Conservation (phyloP, 768 basidiomycete species). For the Boletus pseudo-olivaceus region DNA sequence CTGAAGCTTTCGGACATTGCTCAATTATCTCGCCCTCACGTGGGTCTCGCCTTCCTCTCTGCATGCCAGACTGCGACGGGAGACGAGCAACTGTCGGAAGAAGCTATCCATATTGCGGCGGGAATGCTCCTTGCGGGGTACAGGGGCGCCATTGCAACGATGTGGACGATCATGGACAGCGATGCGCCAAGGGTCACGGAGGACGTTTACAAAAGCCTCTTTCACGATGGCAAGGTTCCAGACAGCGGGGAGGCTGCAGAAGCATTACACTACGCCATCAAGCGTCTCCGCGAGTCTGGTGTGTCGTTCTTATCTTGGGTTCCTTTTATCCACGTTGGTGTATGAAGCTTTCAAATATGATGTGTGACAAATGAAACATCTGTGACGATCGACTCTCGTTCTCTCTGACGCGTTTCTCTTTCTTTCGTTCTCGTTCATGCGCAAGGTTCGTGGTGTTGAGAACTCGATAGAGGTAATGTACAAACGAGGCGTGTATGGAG, state of each 20-base stretch:
- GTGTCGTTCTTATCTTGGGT: background rate
- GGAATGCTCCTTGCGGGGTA: conserved; percentile 3
- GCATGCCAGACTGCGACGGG: background rate
- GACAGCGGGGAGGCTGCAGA: background rate
- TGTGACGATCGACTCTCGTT: background rate
- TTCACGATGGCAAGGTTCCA: background rate
- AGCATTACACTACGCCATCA: background rate
- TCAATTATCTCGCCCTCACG: conserved; percentile 5
- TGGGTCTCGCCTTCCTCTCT: conserved; percentile 26
- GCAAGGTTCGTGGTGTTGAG: background rate
- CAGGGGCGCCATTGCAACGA: background rate
- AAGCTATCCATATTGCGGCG: background rate
- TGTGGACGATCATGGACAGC: conserved; percentile 2
- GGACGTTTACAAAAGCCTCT: background rate
- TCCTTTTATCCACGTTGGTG: background rate
- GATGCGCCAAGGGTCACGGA: background rate
- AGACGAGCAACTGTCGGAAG: background rate
- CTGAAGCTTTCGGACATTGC: background rate
- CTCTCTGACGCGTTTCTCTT: background rate
- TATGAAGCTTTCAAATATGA: background rate
- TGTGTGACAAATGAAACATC: too few species aligned
- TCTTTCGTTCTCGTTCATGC: background rate
- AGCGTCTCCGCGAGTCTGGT: background rate
- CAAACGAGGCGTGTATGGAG: background rate
- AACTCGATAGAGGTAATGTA: background rate